Percentiles rank a stretch among this genome's conserved stretches.
Conservation (phyloP, 2,329 filamentous ascomycete genomes). For the Fusarium kyushuense region DNA sequence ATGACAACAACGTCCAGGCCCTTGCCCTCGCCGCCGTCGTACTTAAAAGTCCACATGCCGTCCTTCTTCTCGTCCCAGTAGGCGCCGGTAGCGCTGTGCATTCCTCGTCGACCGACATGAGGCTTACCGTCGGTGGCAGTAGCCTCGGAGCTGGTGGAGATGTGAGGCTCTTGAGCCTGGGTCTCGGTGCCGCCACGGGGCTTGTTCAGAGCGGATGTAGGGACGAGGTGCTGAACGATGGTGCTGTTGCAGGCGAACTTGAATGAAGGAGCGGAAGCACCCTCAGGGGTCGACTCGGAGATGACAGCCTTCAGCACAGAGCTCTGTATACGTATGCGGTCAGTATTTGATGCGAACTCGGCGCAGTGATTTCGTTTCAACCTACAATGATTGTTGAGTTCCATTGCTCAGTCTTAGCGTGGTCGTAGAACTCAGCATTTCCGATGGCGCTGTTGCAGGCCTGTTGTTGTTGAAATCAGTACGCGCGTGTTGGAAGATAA, state of each 20-base stretch:
- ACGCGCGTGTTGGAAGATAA: conserved; percentile 18
- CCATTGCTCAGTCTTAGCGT: conserved; percentile 86
- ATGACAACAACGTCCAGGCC: conserved; percentile 77
- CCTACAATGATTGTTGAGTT: conserved; percentile 91
- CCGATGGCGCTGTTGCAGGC: conserved; percentile 85
- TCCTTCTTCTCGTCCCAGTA: conserved; percentile 94
- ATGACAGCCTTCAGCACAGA: conserved; percentile 82
- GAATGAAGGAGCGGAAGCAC: conserved; percentile 72
- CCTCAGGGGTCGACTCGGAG: conserved; percentile 74
- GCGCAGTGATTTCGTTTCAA: conserved; percentile 23
- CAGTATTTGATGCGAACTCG: conserved; percentile 21
- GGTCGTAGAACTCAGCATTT: conserved; percentile 83
- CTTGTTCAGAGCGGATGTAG: conserved; percentile 73
- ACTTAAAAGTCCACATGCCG: conserved; percentile 92
- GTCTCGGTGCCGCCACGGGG: conserved; percentile 63
- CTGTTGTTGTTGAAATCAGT: conserved; percentile 58
- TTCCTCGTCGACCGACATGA: conserved; percentile 86
- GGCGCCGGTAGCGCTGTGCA: conserved; percentile 87
- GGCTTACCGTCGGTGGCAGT: conserved; percentile 73
- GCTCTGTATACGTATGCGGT: conserved; percentile 64
- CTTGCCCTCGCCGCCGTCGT: conserved; percentile 75
- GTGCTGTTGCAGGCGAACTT: conserved; percentile 99
- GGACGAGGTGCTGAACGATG: conserved; percentile 92
- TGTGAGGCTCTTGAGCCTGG: conserved; percentile 63
- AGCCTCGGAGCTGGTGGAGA: conserved; percentile 66